Conservation (phyloP, 164 flowering plant species). For the Magnolia changhungtana region DNA sequence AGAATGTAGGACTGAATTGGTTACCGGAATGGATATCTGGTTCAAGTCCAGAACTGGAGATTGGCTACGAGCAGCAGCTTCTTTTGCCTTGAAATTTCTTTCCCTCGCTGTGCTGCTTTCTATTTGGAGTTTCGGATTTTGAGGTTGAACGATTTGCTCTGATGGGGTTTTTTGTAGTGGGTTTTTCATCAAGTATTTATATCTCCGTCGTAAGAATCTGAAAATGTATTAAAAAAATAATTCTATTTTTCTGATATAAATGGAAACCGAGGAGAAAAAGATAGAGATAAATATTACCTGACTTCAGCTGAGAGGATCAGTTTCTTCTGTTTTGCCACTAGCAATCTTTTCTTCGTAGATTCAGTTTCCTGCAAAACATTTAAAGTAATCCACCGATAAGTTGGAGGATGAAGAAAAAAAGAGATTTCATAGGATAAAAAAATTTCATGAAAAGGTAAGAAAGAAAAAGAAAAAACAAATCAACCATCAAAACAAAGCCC, state of each 20-base stretch:
- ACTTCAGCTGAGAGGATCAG: conserved; percentile 65
- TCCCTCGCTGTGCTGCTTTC: conserved; percentile 3
- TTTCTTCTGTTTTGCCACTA: conserved; percentile 39
- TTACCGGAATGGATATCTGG: conserved; percentile 38
- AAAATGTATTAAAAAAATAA: background rate
- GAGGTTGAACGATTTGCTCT: conserved; percentile 17
- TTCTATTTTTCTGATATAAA: no score
- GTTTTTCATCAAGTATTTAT: conserved; percentile 32
- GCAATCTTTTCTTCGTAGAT: conserved; percentile 40
- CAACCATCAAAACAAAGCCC: no score
- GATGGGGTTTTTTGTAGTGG: conserved; percentile 17
- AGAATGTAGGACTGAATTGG: background rate
- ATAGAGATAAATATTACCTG: conserved; percentile 31
- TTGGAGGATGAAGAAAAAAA: no score
- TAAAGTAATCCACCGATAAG: background rate
- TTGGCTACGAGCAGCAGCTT: conserved; percentile 14
- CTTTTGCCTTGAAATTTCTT: conserved; percentile 13
- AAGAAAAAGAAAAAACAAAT: no score
- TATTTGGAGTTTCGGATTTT: conserved; percentile 4
- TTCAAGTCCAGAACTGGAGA: conserved; percentile 61
- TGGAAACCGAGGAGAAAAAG: background rate
- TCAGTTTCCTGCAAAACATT: conserved; percentile 51
- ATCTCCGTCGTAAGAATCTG: conserved; percentile 61
- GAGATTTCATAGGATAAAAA: no score
- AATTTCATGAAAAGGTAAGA: no score